Base-by-base conservation (phyloP, 2,329 filamentous ascomycete genomes). In the Niveomyces coronatus region DNA sequence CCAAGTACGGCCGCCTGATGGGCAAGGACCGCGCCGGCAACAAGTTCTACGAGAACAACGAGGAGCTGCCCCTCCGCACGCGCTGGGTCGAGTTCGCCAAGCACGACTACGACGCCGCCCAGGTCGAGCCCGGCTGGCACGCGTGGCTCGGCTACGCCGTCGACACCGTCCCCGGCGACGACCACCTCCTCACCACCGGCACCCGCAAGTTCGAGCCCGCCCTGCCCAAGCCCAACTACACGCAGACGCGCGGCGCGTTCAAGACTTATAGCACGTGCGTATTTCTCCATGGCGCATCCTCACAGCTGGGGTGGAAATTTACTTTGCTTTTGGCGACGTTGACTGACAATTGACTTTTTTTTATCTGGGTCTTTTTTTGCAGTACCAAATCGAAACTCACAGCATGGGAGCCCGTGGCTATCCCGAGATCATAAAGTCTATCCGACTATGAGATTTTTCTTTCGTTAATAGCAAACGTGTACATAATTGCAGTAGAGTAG, bases 41-140 rank as follows among this genome's bases (percentile, higher is more conserved):
- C 78, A 96, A 94, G 69, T 98, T 74, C 74, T 98, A 77, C 61
- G 91, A 98, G 74, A 95, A 98, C 70, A 64, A 77, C 55, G 87
- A 96, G 59, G 91, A 98, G 63, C 73, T 98, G 43, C 91, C 91
- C 42, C 87, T 95, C 53, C 83, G 89, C 55, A 95, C 87, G 51
- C 79, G 88, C 71, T 98, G 93, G 91, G 85, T 98, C 47, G 88
- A 96, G 64, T 98, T 93, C 72, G 89, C 86, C 67, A 74, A 84
- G 62, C 71, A 85, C 53, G 86, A 96, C 62, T 84, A 72, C 57
- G 84, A 91, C 53, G 70, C 84, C 45, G 76, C 76, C 42, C 85
- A 95, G 39, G 84, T 95, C 53, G 89, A 96, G 64, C 88, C 89
- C 35, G 85, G 89, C 62, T 98, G 91, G 91, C 91, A 96, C 66